Percentiles rank a stretch among this genome's conserved stretches.
Conservation (phyloP, 2,329 filamentous ascomycete genomes). For the Harringtonia lauricola region DNA sequence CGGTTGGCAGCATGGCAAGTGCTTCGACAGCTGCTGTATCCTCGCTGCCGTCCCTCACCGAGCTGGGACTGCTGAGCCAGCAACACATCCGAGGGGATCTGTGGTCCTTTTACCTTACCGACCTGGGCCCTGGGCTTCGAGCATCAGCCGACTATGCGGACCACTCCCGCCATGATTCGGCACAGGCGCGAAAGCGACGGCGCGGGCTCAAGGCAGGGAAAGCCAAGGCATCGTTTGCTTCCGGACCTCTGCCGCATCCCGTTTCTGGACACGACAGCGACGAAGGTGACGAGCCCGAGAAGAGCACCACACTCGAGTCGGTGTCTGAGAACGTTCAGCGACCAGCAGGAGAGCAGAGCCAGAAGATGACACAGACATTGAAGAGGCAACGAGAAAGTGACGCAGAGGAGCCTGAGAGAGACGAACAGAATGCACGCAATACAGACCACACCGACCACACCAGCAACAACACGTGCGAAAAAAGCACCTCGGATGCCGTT, state of each 20-base stretch:
- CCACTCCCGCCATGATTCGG: background rate
- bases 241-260: background rate
- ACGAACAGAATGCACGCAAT: too few species aligned
- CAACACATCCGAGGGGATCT: constrained; percentile 1
- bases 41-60: constrained; percentile 6
- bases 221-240: background rate
- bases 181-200: constrained; percentile 2
- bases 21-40: background rate
- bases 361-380: too few species aligned
- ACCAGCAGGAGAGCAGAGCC: too few species aligned
- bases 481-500: too few species aligned
- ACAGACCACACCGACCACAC: too few species aligned
- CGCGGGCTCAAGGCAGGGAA: constrained; percentile 1
- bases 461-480: too few species aligned
- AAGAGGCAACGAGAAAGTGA: too few species aligned
- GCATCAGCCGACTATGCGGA: background rate
- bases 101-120: background rate
- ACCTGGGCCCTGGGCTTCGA: background rate
- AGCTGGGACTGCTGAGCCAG: constrained; percentile 8
- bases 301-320: too few species aligned
- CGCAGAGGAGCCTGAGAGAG: too few species aligned
- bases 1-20: too few species aligned
- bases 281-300: too few species aligned
- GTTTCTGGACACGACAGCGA: background rate
- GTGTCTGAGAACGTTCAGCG: too few species aligned